Percentiles rank a stretch among this genome's conserved stretches.
These are phyloP conservation scores for Lasiodiplodia citricola DNA, from an alignment of 2,329 filamentous ascomycete genomes.

Conservation along the genomic window DNA sequence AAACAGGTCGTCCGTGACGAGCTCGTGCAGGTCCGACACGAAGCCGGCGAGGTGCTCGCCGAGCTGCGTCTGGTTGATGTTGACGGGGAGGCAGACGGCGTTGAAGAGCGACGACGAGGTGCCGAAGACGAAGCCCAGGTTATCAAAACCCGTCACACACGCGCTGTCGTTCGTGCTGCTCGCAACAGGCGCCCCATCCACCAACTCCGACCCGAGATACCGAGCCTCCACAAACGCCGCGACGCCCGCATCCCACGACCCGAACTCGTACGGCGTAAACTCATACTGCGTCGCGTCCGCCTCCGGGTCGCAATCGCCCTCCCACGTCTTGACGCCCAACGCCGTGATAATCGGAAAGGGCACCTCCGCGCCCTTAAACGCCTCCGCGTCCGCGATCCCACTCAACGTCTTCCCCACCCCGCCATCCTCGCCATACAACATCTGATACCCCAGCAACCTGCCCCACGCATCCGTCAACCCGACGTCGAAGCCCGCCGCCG, in stretches of 20 bases:
- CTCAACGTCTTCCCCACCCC: slow-evolving; percentile 45
- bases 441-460: slow-evolving; percentile 47
- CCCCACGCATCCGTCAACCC: slow-evolving; percentile 51
- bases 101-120: slow-evolving; percentile 53
- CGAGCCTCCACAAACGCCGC: slow-evolving; percentile 64
- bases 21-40: slow-evolving; percentile 33
- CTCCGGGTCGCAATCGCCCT: slow-evolving; percentile 45
- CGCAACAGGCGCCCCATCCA: no score
- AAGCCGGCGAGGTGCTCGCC: slow-evolving; percentile 20
- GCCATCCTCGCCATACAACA: slow-evolving; percentile 46
- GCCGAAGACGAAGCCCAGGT: slow-evolving; percentile 54
- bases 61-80: slow-evolving; percentile 12
- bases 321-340: slow-evolving; percentile 29
- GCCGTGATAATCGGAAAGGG: slow-evolving; percentile 55
- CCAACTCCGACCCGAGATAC: slow-evolving; percentile 60
- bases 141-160: slow-evolving; percentile 56
- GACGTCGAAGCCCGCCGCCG: slow-evolving; percentile 45
- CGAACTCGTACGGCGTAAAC: slow-evolving; percentile 70
- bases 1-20: slow-evolving; percentile 47
- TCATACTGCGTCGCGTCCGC: slow-evolving; percentile 67
- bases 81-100: slow-evolving; percentile 33
- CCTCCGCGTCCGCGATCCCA: slow-evolving; percentile 32
- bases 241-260: slow-evolving; percentile 65
- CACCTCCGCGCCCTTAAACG: slow-evolving; percentile 46
- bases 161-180: slow-evolving; percentile 38